Conservation (phyloP, 768 basidiomycete genomes). For the Tylopilus sp. region DNA sequence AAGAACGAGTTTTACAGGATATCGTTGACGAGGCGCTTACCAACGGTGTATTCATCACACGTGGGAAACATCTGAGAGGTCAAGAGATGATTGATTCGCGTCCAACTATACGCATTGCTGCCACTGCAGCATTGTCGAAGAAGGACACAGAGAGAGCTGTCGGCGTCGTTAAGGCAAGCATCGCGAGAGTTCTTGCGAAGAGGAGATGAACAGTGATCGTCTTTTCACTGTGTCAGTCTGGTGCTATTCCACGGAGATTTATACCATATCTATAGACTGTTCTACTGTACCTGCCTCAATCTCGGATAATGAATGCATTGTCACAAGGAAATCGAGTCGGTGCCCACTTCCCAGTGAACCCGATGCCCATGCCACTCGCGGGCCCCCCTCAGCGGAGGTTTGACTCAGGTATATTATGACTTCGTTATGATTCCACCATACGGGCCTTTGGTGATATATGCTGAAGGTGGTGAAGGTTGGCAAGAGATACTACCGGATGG, state of each 20-base stretch:
- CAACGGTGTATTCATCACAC: constrained; percentile 83
- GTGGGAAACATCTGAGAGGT: constrained; percentile 74
- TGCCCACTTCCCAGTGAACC: too few species aligned
- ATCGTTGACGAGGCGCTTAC: constrained; percentile 83
- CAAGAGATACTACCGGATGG: too few species aligned
- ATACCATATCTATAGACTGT: constrained; percentile 29
- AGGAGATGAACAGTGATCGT: constrained; percentile 36
- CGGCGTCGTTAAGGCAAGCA: constrained; percentile 63
- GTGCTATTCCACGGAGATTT: constrained; percentile 17
- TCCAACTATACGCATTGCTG: constrained; percentile 82
- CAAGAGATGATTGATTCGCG: constrained; percentile 82
- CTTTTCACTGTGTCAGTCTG: background rate
- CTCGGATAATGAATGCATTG: constrained; percentile 9
- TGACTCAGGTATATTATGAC: too few species aligned
- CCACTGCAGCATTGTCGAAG: constrained; percentile 73
- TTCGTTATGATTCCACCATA: too few species aligned
- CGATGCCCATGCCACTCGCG: too few species aligned
- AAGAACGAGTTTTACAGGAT: constrained; percentile 85
- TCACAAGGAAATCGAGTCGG: too few species aligned
- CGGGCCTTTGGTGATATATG: too few species aligned
- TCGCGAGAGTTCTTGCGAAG: constrained; percentile 70
- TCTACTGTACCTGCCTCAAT: constrained; percentile 13
- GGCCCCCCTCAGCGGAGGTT: too few species aligned
- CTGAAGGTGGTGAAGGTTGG: too few species aligned
- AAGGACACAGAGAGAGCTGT: constrained; percentile 94